Percentiles rank a stretch among this genome's conserved stretches.
Evolutionary conservation across 169 alveolate genomes (phyloP).

Genomic region (Plasmodium chabaudi): DNA sequence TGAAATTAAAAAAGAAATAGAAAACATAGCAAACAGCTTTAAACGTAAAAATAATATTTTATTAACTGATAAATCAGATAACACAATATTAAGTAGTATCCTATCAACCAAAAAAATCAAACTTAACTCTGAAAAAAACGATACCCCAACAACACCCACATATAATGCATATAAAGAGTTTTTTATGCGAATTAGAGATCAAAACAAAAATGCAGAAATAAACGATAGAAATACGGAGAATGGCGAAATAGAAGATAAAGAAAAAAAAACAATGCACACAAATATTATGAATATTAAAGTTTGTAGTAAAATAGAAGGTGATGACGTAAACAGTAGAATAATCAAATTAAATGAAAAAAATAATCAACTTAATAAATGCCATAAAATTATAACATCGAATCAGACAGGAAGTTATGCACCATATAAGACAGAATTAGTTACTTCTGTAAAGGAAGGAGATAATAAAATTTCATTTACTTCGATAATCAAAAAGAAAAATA

Average conservation of each 20-base stretch:
- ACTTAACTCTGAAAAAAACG: constrained; percentile 1
- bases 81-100: constrained; percentile 28
- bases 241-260: neutral
- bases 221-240: no score
- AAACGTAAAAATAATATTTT: constrained; percentile 70
- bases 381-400: neutral
- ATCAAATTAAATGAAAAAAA: neutral
- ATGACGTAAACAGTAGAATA: constrained; percentile 24
- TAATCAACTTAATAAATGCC: neutral
- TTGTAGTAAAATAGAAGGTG: constrained; percentile 17
- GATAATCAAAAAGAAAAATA: constrained; percentile 48
- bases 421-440: neutral
- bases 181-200: constrained; percentile 7
- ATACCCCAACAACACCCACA: neutral
- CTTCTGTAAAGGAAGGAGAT: neutral
- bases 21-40: constrained; percentile 41
- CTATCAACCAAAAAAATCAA: constrained; percentile 40
- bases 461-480: neutral
- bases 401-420: neutral
- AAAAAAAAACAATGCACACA: neutral
- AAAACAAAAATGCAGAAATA: neutral
- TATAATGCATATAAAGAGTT: constrained; percentile 52
- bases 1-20: constrained; percentile 59
- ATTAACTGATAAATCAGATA: constrained; percentile 30
- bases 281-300: constrained; percentile 7